Evolutionary conservation across 1,284 basidiomycete species (phyloP).

Genomic region (Moniliella sp.): DNA sequence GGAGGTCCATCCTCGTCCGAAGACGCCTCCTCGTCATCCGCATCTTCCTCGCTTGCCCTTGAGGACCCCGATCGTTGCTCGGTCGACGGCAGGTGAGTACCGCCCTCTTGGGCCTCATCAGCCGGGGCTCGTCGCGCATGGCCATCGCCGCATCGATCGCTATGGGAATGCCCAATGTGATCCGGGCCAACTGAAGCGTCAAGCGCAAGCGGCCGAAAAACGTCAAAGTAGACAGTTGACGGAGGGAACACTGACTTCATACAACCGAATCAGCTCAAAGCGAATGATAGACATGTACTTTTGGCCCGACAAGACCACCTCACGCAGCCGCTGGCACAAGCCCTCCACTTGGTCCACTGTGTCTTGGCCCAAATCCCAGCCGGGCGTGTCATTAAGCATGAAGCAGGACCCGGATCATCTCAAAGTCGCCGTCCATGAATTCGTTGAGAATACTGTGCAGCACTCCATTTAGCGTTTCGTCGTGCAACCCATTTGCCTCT

Average conservation of each 20-base stretch:
- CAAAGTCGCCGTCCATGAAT: constrained; percentile 59
- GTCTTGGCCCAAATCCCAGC: constrained; percentile 29
- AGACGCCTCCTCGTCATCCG: too few species aligned
- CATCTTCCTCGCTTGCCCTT: too few species aligned
- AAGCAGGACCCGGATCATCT: constrained; percentile 52
- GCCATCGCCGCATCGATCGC: constrained; percentile 52
- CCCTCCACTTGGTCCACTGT: constrained; percentile 34
- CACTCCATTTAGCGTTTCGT: constrained; percentile 55
- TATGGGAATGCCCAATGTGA: constrained; percentile 54
- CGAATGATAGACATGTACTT: constrained; percentile 54
- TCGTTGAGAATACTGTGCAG: constrained; percentile 55
- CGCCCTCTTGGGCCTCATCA: too few species aligned
- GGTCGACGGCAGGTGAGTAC: too few species aligned
- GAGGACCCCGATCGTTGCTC: too few species aligned
- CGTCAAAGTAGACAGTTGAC: constrained; percentile 53
- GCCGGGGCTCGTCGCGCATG: too few species aligned
- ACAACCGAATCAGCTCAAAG: constrained; percentile 48
- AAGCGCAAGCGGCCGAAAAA: constrained; percentile 53
- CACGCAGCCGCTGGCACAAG: constrained; percentile 27
- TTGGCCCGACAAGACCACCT: constrained; percentile 42
- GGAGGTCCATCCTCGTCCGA: too few species aligned
- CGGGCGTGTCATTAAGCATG: constrained; percentile 33
- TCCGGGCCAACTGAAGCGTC: constrained; percentile 55
- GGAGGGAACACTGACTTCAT: constrained; percentile 59
- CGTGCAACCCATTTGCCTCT: too few species aligned